A percentile compares a stretch with the other conserved stretches of the same genome.
Conservation (phyloP, 805 yeast genomes). For the Hanseniaspora thailandica region DNA sequence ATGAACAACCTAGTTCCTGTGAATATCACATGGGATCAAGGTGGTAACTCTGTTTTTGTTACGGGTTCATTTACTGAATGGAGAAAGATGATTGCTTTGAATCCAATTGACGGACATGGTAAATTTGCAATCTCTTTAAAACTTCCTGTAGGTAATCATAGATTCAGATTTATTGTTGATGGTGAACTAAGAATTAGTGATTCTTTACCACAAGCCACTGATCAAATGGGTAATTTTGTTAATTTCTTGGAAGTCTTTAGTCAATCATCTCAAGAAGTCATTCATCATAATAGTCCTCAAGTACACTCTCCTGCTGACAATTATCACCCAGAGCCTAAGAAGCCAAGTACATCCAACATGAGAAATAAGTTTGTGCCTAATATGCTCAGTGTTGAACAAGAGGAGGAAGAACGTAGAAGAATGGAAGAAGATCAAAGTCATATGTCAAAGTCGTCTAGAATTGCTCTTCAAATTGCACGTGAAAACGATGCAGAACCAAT, state of each 20-base stretch:
- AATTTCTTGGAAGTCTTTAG: conserved; percentile 67
- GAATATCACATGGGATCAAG: conserved; percentile 84
- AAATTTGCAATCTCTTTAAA: conserved; percentile 57
- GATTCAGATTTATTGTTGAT: conserved; percentile 87
- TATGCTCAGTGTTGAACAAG: conserved; percentile 10
- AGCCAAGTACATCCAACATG: background rate
- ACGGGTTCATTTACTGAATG: conserved; percentile 97
- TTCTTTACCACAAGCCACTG: conserved; percentile 89
- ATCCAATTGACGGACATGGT: conserved; percentile 33
- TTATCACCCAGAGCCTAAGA: background rate
- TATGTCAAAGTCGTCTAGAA: conserved; percentile 43
- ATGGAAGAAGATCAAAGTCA: conserved; percentile 21
- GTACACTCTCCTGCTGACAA: conserved; percentile 21
- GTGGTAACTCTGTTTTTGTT: conserved; percentile 90
- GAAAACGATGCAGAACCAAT: conserved; percentile 33
- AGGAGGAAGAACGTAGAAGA: conserved; percentile 14
- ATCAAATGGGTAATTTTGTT: conserved; percentile 90
- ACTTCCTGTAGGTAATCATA: conserved; percentile 80
- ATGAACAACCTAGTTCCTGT: conserved; percentile 34
- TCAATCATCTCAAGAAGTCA: conserved; percentile 27
- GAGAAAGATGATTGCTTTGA: conserved; percentile 91
- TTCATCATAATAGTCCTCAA: conserved; percentile 20
- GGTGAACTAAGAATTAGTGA: conserved; percentile 84
- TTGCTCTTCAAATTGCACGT: conserved; percentile 35
- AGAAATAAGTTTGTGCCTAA: conserved; percentile 2